Evolutionary conservation across 257 asterid genomes (phyloP).

Genomic region (Jasminum sambac): DNA sequence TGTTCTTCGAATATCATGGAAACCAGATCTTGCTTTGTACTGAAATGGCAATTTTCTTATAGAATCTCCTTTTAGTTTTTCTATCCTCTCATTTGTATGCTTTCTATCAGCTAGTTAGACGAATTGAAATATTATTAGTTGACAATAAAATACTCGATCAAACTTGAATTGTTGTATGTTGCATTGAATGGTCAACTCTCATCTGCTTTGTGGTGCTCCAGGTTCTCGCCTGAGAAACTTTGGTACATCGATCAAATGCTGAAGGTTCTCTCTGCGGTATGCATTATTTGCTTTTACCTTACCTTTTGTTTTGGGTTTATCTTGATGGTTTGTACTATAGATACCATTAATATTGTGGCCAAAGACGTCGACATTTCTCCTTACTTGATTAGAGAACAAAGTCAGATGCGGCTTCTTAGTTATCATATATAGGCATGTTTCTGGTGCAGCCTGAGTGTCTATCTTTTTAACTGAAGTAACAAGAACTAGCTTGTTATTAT

Average conservation of each 20-base stretch:
- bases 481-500: background rate
- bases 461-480: background rate
- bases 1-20: constrained; percentile 7
- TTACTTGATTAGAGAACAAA: background rate
- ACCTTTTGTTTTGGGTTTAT: constrained; percentile 12
- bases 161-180: constrained; percentile 29
- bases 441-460: background rate
- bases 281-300: constrained; percentile 12
- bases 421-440: background rate
- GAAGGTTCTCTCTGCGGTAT: constrained; percentile 90
- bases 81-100: background rate
- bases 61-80: constrained; percentile 18
- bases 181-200: constrained; percentile 31
- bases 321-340: constrained; percentile 19
- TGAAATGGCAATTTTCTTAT: constrained; percentile 19
- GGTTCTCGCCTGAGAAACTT: constrained; percentile 87
- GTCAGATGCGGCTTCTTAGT: background rate
- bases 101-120: constrained; percentile 10
- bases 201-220: constrained; percentile 43
- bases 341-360: constrained; percentile 4
- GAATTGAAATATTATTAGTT: constrained; percentile 9
- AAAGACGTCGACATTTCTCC: background rate
- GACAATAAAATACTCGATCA: constrained; percentile 12
- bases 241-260: constrained; percentile 99
- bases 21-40: constrained; percentile 22